A percentile compares a stretch with the other conserved stretches of the same genome.
Conservation (phyloP, 441 rosid species). For the Corymbia calophylla region DNA sequence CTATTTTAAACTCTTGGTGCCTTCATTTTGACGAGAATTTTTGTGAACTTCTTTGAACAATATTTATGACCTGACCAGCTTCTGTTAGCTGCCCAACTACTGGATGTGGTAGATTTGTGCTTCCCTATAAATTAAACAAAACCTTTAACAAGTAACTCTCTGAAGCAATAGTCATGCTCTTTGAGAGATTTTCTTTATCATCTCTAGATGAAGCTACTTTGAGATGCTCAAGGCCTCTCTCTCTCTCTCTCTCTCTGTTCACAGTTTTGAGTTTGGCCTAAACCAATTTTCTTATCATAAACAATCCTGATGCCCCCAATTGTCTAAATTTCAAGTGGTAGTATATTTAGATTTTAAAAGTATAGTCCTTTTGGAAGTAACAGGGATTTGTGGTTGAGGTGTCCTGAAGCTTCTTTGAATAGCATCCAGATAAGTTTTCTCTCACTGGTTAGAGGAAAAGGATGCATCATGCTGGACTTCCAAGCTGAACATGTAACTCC, state of each 20-base stretch:
- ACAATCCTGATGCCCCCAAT: neutral
- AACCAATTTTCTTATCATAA: neutral
- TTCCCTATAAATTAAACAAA: neutral
- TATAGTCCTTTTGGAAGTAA: neutral
- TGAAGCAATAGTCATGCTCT: neutral
- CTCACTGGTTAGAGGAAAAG: neutral
- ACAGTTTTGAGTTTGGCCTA: neutral
- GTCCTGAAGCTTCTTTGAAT: neutral
- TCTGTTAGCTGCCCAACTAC: neutral
- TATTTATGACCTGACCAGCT: neutral
- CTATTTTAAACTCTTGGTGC: neutral
- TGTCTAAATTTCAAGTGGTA: neutral
- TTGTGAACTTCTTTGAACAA: neutral
- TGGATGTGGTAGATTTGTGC: neutral
- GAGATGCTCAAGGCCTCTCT: neutral
- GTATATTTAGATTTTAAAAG: neutral
- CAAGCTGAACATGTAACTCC: neutral
- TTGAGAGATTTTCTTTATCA: neutral
- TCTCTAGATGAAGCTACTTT: neutral
- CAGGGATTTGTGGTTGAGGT: neutral
- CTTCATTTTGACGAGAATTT: neutral
- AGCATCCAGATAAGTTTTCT: neutral
- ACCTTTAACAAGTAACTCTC: neutral
- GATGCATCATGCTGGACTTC: neutral
- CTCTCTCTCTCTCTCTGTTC: neutral